Evolutionary conservation across 495 filamentous ascomycete genomes (phyloP).

Genomic region (Podospora pseudocomata): DNA sequence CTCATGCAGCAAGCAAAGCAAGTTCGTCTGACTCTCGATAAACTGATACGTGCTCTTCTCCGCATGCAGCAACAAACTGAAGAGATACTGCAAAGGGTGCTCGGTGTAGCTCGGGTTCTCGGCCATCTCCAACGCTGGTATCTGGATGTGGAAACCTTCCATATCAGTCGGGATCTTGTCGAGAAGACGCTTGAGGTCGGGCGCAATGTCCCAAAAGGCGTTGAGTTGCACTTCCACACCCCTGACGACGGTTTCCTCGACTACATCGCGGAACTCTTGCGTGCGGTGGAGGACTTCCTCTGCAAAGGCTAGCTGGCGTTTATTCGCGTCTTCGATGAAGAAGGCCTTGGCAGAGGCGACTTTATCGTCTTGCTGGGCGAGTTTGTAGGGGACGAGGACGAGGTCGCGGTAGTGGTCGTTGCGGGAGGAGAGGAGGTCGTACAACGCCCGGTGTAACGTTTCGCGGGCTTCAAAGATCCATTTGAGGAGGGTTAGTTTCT

Average conservation of each 20-base stretch:
- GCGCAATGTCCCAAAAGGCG: slow-evolving; percentile 97
- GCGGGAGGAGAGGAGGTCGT: slow-evolving; percentile 74
- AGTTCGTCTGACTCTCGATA: slow-evolving; percentile 89
- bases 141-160: slow-evolving; percentile 55
- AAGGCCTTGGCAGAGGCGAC: slow-evolving; percentile 70
- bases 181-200: slow-evolving; percentile 67
- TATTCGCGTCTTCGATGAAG: slow-evolving; percentile 70
- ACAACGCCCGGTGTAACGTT: slow-evolving; percentile 75
- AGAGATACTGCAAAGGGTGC: slow-evolving; percentile 85
- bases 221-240: slow-evolving; percentile 88
- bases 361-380: slow-evolving; percentile 62
- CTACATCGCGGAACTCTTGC: slow-evolving; percentile 71
- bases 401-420: slow-evolving; percentile 82
- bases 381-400: slow-evolving; percentile 74
- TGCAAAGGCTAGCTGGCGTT: slow-evolving; percentile 63
- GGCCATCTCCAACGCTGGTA: slow-evolving; percentile 71
- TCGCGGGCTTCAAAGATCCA: slow-evolving; percentile 97
- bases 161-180: slow-evolving; percentile 65
- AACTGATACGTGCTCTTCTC: slow-evolving; percentile 93
- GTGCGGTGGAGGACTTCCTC: slow-evolving; percentile 64
- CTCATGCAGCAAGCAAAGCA: slow-evolving; percentile 91
- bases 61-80: slow-evolving; percentile 74
- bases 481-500: slow-evolving; percentile 90
- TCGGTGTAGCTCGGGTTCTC: slow-evolving; percentile 79
- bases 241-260: slow-evolving; percentile 79